Evolutionary conservation across 2,329 filamentous ascomycete species (phyloP), one percentile per base, ranked within the genome.

Genomic region (Claviceps sp.): DNA sequence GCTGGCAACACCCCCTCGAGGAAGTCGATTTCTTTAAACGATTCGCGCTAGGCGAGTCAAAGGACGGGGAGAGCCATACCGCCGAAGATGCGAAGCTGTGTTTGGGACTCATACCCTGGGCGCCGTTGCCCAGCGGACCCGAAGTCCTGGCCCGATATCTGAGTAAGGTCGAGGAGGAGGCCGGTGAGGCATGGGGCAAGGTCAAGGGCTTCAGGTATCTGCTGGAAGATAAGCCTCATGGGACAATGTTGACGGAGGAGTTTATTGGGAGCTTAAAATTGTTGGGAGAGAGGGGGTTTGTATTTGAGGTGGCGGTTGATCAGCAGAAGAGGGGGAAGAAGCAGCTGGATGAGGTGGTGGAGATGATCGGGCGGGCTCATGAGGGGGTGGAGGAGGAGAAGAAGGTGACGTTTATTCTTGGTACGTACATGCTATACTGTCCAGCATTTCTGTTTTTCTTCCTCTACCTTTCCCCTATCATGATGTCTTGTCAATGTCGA

Each of bases 281-380:
- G 63, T 68, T 89, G 45, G 85, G 81, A 4, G 73, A 72, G 50
- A 73, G 73, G 54, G 79, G 79, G 0, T 77, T 83, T 60, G 76
- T 78, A 1, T 95, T 96, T 64, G 91, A 96, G 64, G 71, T 95
- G 0, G 89, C 87, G 0, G 79, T 95, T 13, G 88, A 96, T 71
- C 80, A 86, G 60, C 79, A 87, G 63, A 74, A 79, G n/a, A 80
- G 85, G 29, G 90, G 88, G 5, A 73, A 83, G 53, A 80, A 77
- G 70, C 88, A 88, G 71, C 72, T 88, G 55, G 80, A 84, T 52
- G 85, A 89, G 68, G 73, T 79, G 4, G 74, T 85, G 13, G 76
- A 80, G 64, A 84, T 89, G 76, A 80, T 89, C 62, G 74, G 77
- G 58, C 77, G 68, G 58, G 79, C 86, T 8, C 82, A 86, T 61